Evolutionary conservation across 257 asterid genomes (phyloP).

Genomic region (Jaltomata sinuosa): DNA sequence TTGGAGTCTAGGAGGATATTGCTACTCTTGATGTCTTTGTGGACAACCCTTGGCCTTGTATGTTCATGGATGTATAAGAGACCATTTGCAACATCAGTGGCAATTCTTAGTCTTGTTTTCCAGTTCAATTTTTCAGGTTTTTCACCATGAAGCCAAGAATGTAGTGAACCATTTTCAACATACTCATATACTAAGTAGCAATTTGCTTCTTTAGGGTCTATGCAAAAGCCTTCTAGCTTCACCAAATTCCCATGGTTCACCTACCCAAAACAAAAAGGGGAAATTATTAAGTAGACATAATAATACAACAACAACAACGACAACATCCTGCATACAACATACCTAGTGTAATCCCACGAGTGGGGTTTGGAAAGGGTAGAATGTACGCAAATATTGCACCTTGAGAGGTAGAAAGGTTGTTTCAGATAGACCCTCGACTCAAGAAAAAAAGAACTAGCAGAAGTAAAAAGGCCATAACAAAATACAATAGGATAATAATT

Average conservation of each 20-base stretch:
- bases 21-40: conserved; percentile 86
- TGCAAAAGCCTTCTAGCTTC: conserved; percentile 90
- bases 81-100: conserved; percentile 82
- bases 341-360: too few species aligned
- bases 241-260: conserved; percentile 97
- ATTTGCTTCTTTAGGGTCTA: conserved; percentile 72
- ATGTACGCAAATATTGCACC: too few species aligned
- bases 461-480: too few species aligned
- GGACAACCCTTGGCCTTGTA: conserved; percentile 87
- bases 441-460: too few species aligned
- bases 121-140: conserved; percentile 44
- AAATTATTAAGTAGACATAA: background rate
- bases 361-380: too few species aligned
- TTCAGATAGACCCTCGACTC: too few species aligned
- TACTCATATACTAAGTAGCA: conserved; percentile 83
- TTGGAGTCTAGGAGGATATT: conserved; percentile 80
- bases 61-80: conserved; percentile 96
- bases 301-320: too few species aligned
- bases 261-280: conserved; percentile 18
- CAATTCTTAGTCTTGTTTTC: conserved; percentile 67
- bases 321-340: too few species aligned
- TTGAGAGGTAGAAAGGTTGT: too few species aligned
- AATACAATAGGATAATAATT: too few species aligned
- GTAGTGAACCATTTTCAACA: conserved; percentile 73
- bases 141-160: conserved; percentile 65